Conservation (phyloP, 805 yeast genomes). For the Monosporozyma aerobia region DNA sequence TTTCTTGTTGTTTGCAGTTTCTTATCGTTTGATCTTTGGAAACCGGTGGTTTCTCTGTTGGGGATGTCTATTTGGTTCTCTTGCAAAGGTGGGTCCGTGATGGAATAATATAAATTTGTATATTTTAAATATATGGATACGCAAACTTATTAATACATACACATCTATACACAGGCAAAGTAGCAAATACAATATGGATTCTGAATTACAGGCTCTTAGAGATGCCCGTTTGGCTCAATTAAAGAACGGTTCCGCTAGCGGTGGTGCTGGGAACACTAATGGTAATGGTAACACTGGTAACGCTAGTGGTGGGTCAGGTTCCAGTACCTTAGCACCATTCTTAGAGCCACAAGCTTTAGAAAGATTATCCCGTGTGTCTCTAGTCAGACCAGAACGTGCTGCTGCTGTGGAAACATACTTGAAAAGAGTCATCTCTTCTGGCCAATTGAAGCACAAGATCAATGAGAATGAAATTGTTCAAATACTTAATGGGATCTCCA, state of each 20-base stretch:
- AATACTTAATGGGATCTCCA: conserved; percentile 72
- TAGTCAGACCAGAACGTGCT: conserved; percentile 90
- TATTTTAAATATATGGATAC: background rate
- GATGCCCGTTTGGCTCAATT: conserved; percentile 86
- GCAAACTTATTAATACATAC: background rate
- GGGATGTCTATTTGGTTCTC: background rate
- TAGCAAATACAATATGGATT: conserved; percentile 49
- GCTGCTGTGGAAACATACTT: conserved; percentile 77
- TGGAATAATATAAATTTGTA: background rate
- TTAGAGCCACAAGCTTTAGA: conserved; percentile 81
- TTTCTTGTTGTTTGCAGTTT: background rate
- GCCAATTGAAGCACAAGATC: conserved; percentile 63
- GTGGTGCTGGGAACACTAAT: conserved; percentile 4
- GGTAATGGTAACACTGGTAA: background rate
- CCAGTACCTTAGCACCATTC: conserved; percentile 40
- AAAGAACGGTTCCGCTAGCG: conserved; percentile 35
- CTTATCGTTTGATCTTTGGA: background rate
- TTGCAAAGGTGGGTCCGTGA: background rate
- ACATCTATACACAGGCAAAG: background rate
- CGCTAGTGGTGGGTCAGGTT: conserved; percentile 28
- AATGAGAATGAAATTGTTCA: conserved; percentile 75
- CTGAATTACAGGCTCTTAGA: conserved; percentile 83
- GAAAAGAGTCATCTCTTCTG: conserved; percentile 61
- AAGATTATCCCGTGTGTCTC: conserved; percentile 71
- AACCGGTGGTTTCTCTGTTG: background rate